Conservation (phyloP, 1,284 basidiomycete species). For the Sanghuangporus baumii region DNA sequence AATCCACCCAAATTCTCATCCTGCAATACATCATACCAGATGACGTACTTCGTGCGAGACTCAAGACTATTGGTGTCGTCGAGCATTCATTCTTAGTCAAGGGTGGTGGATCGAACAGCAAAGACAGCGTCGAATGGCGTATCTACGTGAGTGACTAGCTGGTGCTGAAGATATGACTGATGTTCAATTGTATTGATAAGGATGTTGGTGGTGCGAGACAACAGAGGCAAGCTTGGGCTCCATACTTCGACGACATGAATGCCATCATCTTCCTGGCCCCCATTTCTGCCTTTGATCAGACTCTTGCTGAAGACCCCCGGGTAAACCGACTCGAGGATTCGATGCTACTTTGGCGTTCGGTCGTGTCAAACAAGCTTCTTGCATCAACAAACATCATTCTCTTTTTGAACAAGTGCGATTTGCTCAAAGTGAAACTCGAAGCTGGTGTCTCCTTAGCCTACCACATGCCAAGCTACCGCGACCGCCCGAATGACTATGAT, state of each 20-base stretch:
- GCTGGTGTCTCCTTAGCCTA: constrained; percentile 64
- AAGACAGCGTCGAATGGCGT: constrained; percentile 62
- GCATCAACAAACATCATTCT: constrained; percentile 61
- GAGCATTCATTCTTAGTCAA: constrained; percentile 70
- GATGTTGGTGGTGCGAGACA: constrained; percentile 75
- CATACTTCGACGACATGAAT: constrained; percentile 78
- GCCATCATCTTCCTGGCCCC: constrained; percentile 81
- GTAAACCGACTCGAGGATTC: constrained; percentile 77
- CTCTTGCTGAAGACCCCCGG: constrained; percentile 63
- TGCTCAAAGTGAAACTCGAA: constrained; percentile 65
- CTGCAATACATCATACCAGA: constrained; percentile 20
- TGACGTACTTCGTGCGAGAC: constrained; percentile 64
- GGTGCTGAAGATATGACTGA: no score
- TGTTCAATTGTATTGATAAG: no score
- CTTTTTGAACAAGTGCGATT: constrained; percentile 75
- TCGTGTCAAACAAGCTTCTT: constrained; percentile 65
- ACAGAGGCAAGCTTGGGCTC: constrained; percentile 76
- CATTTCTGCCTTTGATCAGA: constrained; percentile 79
- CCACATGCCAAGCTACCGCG: constrained; percentile 61
- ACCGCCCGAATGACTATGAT: constrained; percentile 69
- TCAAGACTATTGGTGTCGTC: constrained; percentile 72
- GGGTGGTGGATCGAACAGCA: constrained; percentile 45
- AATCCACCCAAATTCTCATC: no score
- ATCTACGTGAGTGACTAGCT: constrained; percentile 39
- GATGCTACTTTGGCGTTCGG: constrained; percentile 59